A percentile compares a stretch with the other conserved stretches of the same genome.
These are phyloP conservation scores for Pyronema omphalodes DNA, from an alignment of 495 filamentous ascomycete genomes.

Conservation along the genomic window DNA sequence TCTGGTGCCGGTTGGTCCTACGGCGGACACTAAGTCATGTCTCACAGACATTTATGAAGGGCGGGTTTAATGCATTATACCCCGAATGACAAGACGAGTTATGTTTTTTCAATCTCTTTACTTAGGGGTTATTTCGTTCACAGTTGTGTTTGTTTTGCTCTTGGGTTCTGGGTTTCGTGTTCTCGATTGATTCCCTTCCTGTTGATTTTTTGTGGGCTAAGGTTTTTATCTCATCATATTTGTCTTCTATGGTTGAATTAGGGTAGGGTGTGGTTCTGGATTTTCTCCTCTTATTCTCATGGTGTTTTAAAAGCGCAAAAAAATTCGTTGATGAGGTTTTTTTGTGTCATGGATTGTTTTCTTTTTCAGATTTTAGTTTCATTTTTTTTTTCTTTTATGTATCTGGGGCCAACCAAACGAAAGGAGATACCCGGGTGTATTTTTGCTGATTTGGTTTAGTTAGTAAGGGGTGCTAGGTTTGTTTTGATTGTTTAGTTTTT, in stretches of 20 bases:
- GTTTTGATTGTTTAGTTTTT: background rate
- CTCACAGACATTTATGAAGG: too few relatives aligned
- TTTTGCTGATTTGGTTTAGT: background rate
- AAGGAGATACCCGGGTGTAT: background rate
- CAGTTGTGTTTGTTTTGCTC: background rate
- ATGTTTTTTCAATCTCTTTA: constrained; percentile 14
- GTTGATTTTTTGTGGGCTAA: constrained; percentile 13
- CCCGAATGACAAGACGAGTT: too few relatives aligned
- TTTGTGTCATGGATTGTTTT: background rate
- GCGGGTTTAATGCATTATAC: too few relatives aligned
- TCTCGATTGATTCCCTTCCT: constrained; percentile 14
- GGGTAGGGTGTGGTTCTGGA: constrained; percentile 11
- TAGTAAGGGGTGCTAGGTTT: background rate
- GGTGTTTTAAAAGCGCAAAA: constrained; percentile 14
- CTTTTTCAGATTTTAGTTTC: too few relatives aligned
- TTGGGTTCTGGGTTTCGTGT: constrained; percentile 16
- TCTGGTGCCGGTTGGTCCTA: constrained; percentile 8
- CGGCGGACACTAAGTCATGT: background rate
- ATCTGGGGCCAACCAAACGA: background rate
- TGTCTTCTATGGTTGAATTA: constrained; percentile 15
- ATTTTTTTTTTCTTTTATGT: background rate
- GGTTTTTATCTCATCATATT: constrained; percentile 3
- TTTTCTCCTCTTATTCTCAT: constrained; percentile 7
- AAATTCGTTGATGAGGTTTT: constrained; percentile 19
- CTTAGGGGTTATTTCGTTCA: constrained; percentile 1